Evolutionary conservation across 257 asterid genomes (phyloP).

Genomic region (Lithospermum erythrorhizon): DNA sequence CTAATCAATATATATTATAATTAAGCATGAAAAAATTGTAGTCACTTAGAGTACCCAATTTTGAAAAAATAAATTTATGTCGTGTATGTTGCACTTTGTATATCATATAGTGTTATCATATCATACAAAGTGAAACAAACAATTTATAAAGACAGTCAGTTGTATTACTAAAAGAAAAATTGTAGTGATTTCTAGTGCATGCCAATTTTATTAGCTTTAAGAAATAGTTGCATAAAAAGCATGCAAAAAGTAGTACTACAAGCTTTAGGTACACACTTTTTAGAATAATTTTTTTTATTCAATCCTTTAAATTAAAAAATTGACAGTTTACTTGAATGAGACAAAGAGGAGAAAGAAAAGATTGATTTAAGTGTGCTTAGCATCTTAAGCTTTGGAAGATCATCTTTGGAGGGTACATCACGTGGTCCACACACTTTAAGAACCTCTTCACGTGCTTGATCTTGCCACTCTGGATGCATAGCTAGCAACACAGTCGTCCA

Average conservation of each 20-base stretch:
- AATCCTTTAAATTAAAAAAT: neutral
- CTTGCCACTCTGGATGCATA: constrained; percentile 44
- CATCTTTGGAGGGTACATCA: constrained; percentile 33
- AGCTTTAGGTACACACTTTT: neutral
- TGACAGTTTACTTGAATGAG: neutral
- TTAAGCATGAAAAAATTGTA: neutral
- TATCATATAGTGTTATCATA: too few relatives aligned
- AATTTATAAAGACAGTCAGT: too few relatives aligned
- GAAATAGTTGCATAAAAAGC: neutral
- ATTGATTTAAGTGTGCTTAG: constrained; percentile 6
- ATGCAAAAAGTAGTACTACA: neutral
- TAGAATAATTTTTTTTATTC: neutral
- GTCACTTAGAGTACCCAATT: neutral
- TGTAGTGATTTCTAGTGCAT: too few relatives aligned
- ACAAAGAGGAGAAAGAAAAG: neutral
- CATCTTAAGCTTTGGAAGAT: constrained; percentile 35
- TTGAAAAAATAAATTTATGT: too few relatives aligned
- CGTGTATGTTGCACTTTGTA: too few relatives aligned
- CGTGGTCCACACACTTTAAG: constrained; percentile 40
- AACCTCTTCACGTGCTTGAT: constrained; percentile 38
- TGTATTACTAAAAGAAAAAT: too few relatives aligned
- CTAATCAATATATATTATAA: neutral
- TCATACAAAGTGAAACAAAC: too few relatives aligned
- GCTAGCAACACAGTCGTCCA: constrained; percentile 44
- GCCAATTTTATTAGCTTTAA: neutral